A percentile compares a stretch with the other conserved stretches of the same genome.
These are phyloP conservation scores for Gypsophila paniculata DNA, from an alignment of 179 eudicot species.

Conservation along the genomic window DNA sequence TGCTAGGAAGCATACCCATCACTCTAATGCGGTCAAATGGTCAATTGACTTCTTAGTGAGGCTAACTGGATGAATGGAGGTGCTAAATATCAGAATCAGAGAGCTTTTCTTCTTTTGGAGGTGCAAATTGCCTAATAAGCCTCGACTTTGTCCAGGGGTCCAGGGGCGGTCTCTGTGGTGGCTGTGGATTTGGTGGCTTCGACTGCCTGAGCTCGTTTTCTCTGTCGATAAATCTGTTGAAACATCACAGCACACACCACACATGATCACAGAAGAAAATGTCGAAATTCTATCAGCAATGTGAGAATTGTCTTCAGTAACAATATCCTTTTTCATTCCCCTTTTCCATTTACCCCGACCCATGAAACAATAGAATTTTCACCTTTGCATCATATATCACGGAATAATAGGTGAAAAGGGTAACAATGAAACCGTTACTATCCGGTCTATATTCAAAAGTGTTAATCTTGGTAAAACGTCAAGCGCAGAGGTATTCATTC, in stretches of 20 bases:
- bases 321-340: too few relatives aligned
- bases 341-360: too few relatives aligned
- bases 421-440: not conserved
- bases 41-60: too few relatives aligned
- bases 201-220: conserved; percentile 92
- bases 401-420: not conserved
- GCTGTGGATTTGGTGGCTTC: conserved; percentile 77
- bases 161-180: conserved; percentile 64
- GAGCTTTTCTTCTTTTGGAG: conserved; percentile 74
- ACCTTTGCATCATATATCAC: not conserved
- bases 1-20: not conserved
- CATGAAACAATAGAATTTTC: too few relatives aligned
- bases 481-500: not conserved
- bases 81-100: conserved; percentile 44
- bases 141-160: conserved; percentile 95
- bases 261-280: too few relatives aligned
- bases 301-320: not conserved
- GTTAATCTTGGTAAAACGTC: not conserved
- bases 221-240: conserved; percentile 72
- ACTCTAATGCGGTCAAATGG: too few relatives aligned
- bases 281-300: too few relatives aligned
- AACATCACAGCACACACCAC: not conserved
- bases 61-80: too few relatives aligned
- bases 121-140: conserved; percentile 71
- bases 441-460: not conserved